Evolutionary conservation across 208 protist genomes (phyloP), one percentile per base, ranked within the genome.

Genomic region (Sergeia podlipaevii): DNA sequence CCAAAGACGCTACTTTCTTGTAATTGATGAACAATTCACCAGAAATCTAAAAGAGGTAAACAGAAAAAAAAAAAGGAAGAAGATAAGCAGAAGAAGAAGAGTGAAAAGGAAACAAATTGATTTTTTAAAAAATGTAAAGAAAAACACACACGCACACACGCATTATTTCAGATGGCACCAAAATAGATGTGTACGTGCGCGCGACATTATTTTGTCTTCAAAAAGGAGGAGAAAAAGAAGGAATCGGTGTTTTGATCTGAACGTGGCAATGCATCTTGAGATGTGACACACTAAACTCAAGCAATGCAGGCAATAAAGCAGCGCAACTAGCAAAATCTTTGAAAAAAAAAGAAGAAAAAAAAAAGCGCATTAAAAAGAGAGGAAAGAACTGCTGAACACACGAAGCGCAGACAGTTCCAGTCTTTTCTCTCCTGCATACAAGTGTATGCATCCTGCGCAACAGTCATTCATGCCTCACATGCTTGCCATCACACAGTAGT

Each of bases 311-410:
- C 23, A 26, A 5, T 41, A 15, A 46, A 45, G 27, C 46, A 47
- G 20, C 24, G 49, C 37, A 32, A 45, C 18, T 47, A 57, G 46
- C 34, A 33, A 51, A 28, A 70, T 33, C 8, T 11, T 17, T 39
- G 28, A 62, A 23, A 60, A 33, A 68, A 70, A 37, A 18, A 66
- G 24, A 20, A 52, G 28, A 57, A 67, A 56, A 11, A 63, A 62
- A 41, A 50, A 57, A 57, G 57, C 32, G 38, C n/a, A 43, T 57
- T 47, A 18, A 44, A 61, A 8, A 58, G 49, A 21, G 41, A 48
- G 49, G 26, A 10, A 15, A n/a, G n/a, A n/a, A n/a, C n/a, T n/a
- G n/a, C n/a, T n/a, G n/a, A n/a, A n/a, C n/a, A n/a, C n/a, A n/a
- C n/a, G 10, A 13, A 44, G 17, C 34, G 46, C 43, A 23, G n/a